phyloP scores from a whole-genome alignment of 2,329 filamentous ascomycete genomes.

The Monilinia vaccinii-corymbosi region DNA sequence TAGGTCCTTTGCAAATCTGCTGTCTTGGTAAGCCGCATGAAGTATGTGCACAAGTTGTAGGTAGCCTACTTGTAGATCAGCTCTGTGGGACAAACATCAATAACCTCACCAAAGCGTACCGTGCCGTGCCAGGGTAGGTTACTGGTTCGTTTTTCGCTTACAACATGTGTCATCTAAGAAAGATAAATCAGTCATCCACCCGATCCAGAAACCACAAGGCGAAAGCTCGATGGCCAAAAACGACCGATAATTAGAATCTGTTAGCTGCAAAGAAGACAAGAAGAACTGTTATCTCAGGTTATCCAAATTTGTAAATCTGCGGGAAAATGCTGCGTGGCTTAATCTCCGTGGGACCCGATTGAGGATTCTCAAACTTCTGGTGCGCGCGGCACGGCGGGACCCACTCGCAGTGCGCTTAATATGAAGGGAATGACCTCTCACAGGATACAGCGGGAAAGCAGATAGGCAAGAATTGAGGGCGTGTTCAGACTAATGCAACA shows the following conservation, averaged over 20 bases:
- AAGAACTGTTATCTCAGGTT: not conserved
- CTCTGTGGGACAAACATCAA: not conserved
- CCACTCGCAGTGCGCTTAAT: not conserved
- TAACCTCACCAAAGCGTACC: not conserved
- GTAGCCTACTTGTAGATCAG: too few species aligned
- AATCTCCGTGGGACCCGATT: not conserved
- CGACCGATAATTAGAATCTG: not conserved
- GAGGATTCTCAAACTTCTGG: not conserved
- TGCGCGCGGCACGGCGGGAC: not conserved
- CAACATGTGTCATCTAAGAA: not conserved
- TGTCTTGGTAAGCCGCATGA: not conserved
- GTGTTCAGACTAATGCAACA: too few species aligned
- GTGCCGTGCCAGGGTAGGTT: not conserved
- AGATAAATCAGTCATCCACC: too few species aligned
- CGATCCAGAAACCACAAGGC: not conserved
- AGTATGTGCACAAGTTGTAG: too few species aligned
- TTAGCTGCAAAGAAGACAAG: not conserved
- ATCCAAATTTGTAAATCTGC: not conserved
- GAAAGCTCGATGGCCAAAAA: not conserved
- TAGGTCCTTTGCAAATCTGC: not conserved
- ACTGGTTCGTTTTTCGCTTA: not conserved
- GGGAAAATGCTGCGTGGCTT: not conserved
- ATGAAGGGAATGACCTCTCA: too few species aligned
- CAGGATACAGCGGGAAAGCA: too few species aligned
- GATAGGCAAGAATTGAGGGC: too few species aligned